Evolutionary conservation across 371 early-diverging fungal species (phyloP).

Genomic region (Mucor circinelloides): DNA sequence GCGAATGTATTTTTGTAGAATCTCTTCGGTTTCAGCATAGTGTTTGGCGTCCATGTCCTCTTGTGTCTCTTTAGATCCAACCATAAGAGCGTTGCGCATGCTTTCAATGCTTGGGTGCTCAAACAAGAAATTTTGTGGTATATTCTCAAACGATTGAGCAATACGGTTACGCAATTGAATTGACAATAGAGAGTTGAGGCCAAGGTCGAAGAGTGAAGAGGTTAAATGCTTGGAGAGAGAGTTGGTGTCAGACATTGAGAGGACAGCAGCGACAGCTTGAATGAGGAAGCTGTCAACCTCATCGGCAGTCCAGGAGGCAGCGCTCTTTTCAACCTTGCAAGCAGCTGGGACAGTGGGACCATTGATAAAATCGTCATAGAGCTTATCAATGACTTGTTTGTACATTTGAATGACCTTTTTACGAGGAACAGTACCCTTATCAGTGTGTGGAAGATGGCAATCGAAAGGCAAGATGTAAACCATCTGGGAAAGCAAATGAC

Average conservation of each 20-base stretch:
- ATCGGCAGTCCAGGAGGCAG: constrained; percentile 12
- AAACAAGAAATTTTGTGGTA: constrained; percentile 44
- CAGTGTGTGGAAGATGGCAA: constrained; percentile 12
- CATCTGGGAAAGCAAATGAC: constrained; percentile 36
- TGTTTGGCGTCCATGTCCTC: not conserved
- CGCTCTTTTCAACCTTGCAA: not conserved
- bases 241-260: not conserved
- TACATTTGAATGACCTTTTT: constrained; percentile 17
- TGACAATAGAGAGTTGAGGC: constrained; percentile 28
- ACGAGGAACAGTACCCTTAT: constrained; percentile 24
- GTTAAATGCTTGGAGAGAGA: not conserved
- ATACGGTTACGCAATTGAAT: constrained; percentile 30
- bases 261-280: constrained; percentile 5
- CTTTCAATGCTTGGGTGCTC: constrained; percentile 27
- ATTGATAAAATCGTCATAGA: constrained; percentile 31
- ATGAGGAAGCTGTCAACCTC: constrained; percentile 6
- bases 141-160: constrained; percentile 12
- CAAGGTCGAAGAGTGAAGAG: constrained; percentile 29
- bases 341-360: not conserved
- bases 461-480: constrained; percentile 20
- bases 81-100: constrained; percentile 16
- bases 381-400: constrained; percentile 22
- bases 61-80: not conserved
- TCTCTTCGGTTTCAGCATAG: constrained; percentile 13
- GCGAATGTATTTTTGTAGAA: constrained; percentile 20